These are phyloP conservation scores for Inga laurina DNA, from an alignment of 306 rosid genomes.

Conservation along the genomic window DNA sequence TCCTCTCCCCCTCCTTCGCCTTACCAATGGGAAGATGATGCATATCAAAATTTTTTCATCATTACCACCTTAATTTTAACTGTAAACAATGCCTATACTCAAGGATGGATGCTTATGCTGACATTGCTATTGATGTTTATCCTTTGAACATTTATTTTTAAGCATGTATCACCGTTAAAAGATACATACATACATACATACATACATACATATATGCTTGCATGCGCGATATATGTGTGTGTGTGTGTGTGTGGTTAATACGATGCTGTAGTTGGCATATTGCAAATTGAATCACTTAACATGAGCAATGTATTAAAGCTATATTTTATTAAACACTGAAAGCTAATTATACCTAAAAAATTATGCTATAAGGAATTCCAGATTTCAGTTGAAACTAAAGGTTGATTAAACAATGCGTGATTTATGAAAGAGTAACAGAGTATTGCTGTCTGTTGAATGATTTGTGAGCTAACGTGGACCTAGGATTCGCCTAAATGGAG, in stretches of 20 bases:
- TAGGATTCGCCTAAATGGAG: neutral
- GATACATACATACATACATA: neutral
- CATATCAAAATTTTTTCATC: neutral
- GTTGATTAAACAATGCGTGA: neutral
- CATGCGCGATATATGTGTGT: neutral
- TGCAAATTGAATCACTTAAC: neutral
- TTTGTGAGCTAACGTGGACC: neutral
- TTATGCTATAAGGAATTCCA: neutral
- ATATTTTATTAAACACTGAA: neutral
- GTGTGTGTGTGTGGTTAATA: neutral
- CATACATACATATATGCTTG: neutral
- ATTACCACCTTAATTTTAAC: neutral
- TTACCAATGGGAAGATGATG: neutral
- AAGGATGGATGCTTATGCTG: conserved; percentile 14
- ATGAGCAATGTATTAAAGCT: neutral
- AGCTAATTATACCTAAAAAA: neutral
- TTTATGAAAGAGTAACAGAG: neutral
- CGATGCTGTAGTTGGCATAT: neutral
- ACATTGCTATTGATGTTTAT: conserved; percentile 8
- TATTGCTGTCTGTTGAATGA: neutral
- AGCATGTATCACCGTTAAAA: neutral
- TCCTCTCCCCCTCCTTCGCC: conserved; percentile 12
- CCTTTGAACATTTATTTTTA: neutral
- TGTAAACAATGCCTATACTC: conserved; percentile 6
- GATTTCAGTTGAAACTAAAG: neutral